A percentile compares a stretch with the other conserved stretches of the same genome.
These are phyloP conservation scores for Clonostachys sp. DNA, from an alignment of 2,329 filamentous ascomycete genomes.

Conservation along the genomic window DNA sequence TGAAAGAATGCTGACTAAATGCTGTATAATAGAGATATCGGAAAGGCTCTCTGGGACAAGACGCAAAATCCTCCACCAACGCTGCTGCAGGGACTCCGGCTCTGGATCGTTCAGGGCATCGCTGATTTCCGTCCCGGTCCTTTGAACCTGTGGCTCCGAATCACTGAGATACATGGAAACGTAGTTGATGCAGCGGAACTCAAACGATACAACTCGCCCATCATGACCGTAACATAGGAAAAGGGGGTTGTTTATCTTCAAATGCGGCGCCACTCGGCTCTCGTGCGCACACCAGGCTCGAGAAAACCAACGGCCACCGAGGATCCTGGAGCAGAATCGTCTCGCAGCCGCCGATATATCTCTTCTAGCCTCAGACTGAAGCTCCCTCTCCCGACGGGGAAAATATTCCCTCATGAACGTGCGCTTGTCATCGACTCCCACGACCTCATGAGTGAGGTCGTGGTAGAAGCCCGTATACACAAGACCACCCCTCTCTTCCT, in stretches of 20 bases:
- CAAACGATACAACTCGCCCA: background rate
- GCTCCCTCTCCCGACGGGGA: background rate
- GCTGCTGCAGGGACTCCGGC: background rate
- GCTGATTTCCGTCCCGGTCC: background rate
- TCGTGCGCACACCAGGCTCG: background rate
- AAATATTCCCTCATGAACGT: background rate
- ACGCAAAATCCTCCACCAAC: background rate
- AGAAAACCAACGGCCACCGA: background rate
- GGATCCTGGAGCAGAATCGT: background rate
- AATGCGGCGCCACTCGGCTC: background rate
- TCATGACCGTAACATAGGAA: background rate
- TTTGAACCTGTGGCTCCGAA: background rate
- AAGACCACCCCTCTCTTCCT: background rate
- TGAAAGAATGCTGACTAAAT: background rate
- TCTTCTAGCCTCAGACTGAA: background rate
- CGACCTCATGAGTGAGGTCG: background rate
- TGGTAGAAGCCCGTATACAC: background rate
- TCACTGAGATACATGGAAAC: background rate
- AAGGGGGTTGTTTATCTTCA: background rate
- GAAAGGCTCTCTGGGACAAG: background rate
- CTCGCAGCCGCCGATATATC: background rate
- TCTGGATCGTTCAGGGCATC: background rate
- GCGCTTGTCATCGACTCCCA: background rate
- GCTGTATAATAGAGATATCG: background rate
- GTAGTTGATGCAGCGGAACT: background rate